phyloP scores from a whole-genome alignment of 2,329 filamentous ascomycete species.

The Pseudogymnoascus sp. region DNA sequence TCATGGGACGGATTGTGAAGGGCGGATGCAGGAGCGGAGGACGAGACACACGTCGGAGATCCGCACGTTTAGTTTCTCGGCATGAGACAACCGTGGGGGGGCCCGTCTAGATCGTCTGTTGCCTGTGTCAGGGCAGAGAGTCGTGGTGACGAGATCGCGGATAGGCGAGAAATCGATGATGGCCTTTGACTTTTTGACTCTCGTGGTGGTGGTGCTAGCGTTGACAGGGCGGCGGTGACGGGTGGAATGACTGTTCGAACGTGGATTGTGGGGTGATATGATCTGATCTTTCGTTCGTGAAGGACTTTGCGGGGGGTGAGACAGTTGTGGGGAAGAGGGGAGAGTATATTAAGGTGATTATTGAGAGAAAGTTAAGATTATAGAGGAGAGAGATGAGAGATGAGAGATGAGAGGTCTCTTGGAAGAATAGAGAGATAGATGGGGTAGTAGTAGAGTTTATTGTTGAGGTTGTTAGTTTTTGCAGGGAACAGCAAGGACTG shows the following conservation, averaged over 20 bases:
- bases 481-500: background rate
- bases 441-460: background rate
- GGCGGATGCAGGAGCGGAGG: background rate
- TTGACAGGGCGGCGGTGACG: background rate
- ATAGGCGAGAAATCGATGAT: background rate
- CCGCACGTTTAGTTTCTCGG: background rate
- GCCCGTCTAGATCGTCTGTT: background rate
- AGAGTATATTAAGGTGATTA: background rate
- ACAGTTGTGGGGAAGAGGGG: background rate
- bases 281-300: background rate
- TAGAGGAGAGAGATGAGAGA: background rate
- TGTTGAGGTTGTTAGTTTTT: slow-evolving; percentile 1
- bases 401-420: background rate
- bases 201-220: background rate
- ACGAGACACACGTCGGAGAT: background rate
- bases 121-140: background rate
- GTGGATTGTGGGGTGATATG: background rate
- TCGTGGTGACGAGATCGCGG: background rate
- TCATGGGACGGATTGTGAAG: background rate
- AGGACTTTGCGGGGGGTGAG: background rate
- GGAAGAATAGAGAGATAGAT: background rate
- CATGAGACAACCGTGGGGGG: background rate
- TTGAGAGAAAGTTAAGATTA: background rate
- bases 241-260: background rate
- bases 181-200: background rate